phyloP scores from a whole-genome alignment of 2,329 filamentous ascomycete species.

The Periconia sp. region DNA sequence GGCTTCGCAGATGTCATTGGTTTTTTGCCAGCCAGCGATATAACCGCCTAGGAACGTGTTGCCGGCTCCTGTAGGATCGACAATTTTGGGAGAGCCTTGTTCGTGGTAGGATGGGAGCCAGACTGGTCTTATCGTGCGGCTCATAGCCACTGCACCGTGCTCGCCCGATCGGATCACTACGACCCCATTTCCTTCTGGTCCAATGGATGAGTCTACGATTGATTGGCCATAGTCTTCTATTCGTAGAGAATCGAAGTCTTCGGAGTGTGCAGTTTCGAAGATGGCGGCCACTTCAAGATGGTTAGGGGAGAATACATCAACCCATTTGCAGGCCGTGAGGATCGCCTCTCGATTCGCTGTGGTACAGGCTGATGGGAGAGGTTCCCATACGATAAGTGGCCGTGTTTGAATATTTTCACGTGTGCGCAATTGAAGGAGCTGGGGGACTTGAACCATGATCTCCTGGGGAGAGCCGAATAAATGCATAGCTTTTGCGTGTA shows the following conservation, averaged over 20 bases:
- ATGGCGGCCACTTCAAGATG: constrained; percentile 21
- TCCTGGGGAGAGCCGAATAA: constrained; percentile 21
- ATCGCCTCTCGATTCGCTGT: constrained; percentile 7
- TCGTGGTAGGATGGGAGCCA: constrained; percentile 20
- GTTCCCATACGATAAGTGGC: constrained; percentile 24
- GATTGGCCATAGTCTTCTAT: constrained; percentile 2
- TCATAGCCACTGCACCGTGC: constrained; percentile 10
- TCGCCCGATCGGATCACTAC: constrained; percentile 17
- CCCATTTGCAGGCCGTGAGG: constrained; percentile 14
- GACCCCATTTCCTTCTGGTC: background rate
- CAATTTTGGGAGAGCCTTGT: constrained; percentile 2
- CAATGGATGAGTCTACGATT: constrained; percentile 1
- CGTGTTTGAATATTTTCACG: background rate
- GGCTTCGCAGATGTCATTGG: constrained; percentile 8
- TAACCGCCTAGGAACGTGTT: constrained; percentile 27
- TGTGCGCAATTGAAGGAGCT: constrained; percentile 13
- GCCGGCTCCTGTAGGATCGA: constrained; percentile 27
- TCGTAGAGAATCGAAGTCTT: constrained; percentile 1
- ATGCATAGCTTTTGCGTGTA: constrained; percentile 18
- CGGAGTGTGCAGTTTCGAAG: constrained; percentile 3
- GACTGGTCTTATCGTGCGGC: background rate
- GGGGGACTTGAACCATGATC: constrained; percentile 12
- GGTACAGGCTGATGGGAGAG: constrained; percentile 18
- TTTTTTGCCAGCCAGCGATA: constrained; percentile 14
- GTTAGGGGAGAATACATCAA: constrained; percentile 28